These are phyloP conservation scores for Phialocephala sp. DNA, from an alignment of 2,329 filamentous ascomycete species.

Conservation along the genomic window DNA sequence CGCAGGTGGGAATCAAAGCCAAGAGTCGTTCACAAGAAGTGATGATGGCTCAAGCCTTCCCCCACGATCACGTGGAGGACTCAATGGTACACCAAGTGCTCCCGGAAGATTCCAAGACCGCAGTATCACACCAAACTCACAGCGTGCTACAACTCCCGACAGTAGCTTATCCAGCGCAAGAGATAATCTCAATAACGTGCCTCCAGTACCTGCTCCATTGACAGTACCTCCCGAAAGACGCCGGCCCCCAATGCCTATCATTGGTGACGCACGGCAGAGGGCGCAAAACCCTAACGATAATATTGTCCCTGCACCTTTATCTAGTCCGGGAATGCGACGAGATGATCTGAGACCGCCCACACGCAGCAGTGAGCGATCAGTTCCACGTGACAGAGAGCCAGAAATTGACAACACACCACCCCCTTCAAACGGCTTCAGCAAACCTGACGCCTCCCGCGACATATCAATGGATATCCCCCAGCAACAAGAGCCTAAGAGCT, in stretches of 20 bases:
- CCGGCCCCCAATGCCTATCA: constrained; percentile 42
- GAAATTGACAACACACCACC: constrained; percentile 20
- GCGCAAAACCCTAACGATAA: constrained; percentile 36
- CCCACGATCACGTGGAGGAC: constrained; percentile 40
- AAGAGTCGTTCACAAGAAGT: constrained; percentile 41
- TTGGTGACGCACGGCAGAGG: constrained; percentile 41
- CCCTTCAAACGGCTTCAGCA: constrained; percentile 20
- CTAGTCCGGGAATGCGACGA: constrained; percentile 44
- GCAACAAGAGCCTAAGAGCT: not conserved
- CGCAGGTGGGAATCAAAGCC: constrained; percentile 40
- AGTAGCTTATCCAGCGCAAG: constrained; percentile 30
- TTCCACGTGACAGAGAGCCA: constrained; percentile 30
- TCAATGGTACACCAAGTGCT: constrained; percentile 38
- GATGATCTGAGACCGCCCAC: constrained; percentile 43
- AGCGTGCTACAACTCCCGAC: constrained; percentile 40
- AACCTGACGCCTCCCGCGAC: constrained; percentile 19
- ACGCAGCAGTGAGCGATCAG: constrained; percentile 41
- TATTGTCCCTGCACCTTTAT: constrained; percentile 45
- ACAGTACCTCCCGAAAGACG: constrained; percentile 42
- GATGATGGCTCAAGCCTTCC: constrained; percentile 40
- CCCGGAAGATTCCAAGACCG: constrained; percentile 42
- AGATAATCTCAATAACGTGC: constrained; percentile 34
- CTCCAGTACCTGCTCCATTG: constrained; percentile 40
- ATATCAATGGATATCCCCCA: not conserved
- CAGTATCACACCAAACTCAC: constrained; percentile 40